Base-by-base conservation (phyloP, 257 asterid species). In the Gentiana macrophylla region DNA sequence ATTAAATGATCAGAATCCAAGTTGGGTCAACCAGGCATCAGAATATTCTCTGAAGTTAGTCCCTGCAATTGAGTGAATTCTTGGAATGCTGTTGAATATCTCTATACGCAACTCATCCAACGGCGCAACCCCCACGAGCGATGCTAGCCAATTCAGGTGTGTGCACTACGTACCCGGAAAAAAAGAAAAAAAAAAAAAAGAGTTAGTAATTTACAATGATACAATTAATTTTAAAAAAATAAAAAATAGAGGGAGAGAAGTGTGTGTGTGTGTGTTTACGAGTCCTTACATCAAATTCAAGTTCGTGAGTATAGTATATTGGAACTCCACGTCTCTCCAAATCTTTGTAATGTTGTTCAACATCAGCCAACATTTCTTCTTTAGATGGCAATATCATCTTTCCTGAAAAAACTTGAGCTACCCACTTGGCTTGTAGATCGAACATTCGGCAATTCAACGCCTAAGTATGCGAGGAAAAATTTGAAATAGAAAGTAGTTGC, bases 361-460 rank as follows among this genome's bases (percentile, higher is more conserved):
- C 72, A 9, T 74, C 82, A 0, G 74, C 62, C 59, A 66, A 10
- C 93, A 80, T 83, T 54, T 71, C 70, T 63, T 72, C 83, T 62
- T 36, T 56, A 0, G 77, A 70, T 0, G 85, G 92, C 12, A 83
- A 74, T 43, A 43, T 2, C 2, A 32, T 76, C 55, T 65, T 74
- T 1, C 82, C 79, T 0, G 79, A 76, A 37, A 80, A 62, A 56
- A 76, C 66, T 2, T 46, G 64, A 1, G 83, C 79, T 54, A 80
- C 63, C 93, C 88, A 83, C 75, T 74, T 78, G 6, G 82, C 79
- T 74, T 83, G 88, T 32, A 80, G 64, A 38, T 78, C 88, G 9
- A 66, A 2, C 75, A 53, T 43, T 12, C 3, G 61, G 70, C 74
- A 52, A 8, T 59, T 15, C 5, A 63, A 5, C 11, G 53, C 34